Conservation (phyloP, 441 rosid genomes). For the Pelargonium fulgidum region DNA sequence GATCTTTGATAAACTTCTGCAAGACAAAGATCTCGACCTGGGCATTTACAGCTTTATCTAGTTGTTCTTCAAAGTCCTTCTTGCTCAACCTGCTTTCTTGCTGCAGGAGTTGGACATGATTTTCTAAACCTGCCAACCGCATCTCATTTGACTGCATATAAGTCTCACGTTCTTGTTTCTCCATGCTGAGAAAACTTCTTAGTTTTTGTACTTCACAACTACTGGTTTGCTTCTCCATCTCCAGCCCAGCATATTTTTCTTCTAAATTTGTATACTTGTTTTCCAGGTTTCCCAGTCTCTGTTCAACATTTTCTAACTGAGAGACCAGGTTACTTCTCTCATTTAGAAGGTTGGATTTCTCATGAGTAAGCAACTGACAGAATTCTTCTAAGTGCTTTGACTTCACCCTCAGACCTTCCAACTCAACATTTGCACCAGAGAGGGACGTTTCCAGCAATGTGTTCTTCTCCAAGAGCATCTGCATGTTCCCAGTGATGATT, state of each 20-base stretch:
- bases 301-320: constrained; percentile 43
- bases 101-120: constrained; percentile 51
- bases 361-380: constrained; percentile 44
- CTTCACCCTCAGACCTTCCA: constrained; percentile 50
- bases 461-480: constrained; percentile 52
- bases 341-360: constrained; percentile 42
- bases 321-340: constrained; percentile 45
- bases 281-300: constrained; percentile 61
- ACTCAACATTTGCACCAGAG: constrained; percentile 52
- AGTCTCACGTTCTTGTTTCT: constrained; percentile 50
- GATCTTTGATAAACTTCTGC: constrained; percentile 55
- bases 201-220: constrained; percentile 49
- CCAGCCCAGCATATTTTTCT: constrained; percentile 38
- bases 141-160: constrained; percentile 53
- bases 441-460: constrained; percentile 43
- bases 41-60: constrained; percentile 59
- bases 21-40: constrained; percentile 59
- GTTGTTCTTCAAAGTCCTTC: constrained; percentile 68
- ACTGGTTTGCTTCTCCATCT: constrained; percentile 43
- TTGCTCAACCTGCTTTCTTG: constrained; percentile 62
- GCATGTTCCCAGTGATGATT: constrained; percentile 59
- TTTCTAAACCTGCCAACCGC: constrained; percentile 62
- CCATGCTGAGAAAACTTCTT: constrained; percentile 47
- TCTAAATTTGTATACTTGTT: constrained; percentile 50
- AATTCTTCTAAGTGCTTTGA: constrained; percentile 57